phyloP scores from a whole-genome alignment of 805 yeast species.

The Groenewaldozyma tartarivorans region DNA sequence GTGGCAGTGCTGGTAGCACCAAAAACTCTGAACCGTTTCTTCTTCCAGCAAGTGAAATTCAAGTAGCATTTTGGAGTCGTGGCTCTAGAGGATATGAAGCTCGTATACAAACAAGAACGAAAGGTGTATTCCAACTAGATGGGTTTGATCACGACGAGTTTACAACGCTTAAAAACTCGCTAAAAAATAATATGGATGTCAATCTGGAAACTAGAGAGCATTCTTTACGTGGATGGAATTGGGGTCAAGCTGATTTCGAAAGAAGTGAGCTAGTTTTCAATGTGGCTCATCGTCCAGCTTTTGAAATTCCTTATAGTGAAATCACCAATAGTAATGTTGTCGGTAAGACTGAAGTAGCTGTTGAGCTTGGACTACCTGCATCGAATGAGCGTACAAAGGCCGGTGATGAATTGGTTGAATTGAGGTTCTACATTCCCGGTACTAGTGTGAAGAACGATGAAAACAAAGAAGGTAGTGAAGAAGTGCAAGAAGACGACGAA shows the following conservation, averaged over 20 bases:
- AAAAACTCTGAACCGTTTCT: constrained; percentile 65
- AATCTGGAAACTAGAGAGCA: constrained; percentile 80
- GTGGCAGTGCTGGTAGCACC: constrained; percentile 35
- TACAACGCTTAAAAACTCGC: constrained; percentile 68
- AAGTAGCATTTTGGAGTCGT: constrained; percentile 80
- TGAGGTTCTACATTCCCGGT: constrained; percentile 93
- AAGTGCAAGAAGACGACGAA: constrained; percentile 27
- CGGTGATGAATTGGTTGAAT: constrained; percentile 93
- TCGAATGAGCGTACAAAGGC: constrained; percentile 50
- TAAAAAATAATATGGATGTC: constrained; percentile 65
- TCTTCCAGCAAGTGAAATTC: constrained; percentile 76
- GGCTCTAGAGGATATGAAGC: constrained; percentile 89
- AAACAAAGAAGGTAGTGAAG: constrained; percentile 9
- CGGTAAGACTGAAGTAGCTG: constrained; percentile 86
- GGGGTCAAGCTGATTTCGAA: constrained; percentile 93
- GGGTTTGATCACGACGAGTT: constrained; percentile 84
- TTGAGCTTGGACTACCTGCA: constrained; percentile 60
- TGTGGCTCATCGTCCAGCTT: constrained; percentile 79
- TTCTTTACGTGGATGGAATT: constrained; percentile 96
- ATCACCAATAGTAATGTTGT: constrained; percentile 82
- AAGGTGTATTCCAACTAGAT: constrained; percentile 78
- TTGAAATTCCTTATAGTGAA: constrained; percentile 77
- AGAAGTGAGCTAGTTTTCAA: constrained; percentile 83
- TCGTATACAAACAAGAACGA: constrained; percentile 78
- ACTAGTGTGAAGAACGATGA: constrained; percentile 38